Evolutionary conservation across 495 filamentous ascomycete species (phyloP).

Genomic region (Geoglossum glabrum): DNA sequence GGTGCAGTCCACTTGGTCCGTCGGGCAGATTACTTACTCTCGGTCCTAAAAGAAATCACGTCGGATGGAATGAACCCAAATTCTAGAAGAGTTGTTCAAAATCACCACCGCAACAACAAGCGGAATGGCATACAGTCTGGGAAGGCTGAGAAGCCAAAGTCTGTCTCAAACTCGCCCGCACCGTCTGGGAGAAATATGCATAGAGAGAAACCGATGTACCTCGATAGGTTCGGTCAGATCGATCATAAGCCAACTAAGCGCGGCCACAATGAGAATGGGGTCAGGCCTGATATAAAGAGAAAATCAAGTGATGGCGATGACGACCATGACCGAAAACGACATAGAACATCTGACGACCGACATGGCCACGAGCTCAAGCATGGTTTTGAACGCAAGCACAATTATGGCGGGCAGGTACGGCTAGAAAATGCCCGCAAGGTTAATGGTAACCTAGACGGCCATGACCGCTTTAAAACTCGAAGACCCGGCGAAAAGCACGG

Average conservation of each 20-base stretch:
- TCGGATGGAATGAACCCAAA: constrained; percentile 42
- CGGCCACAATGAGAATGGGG: neutral
- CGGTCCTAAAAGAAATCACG: constrained; percentile 62
- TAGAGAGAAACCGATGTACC: neutral
- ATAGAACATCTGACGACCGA: neutral
- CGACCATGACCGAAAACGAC: neutral
- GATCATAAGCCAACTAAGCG: neutral
- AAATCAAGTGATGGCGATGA: neutral
- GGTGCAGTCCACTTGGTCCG: constrained; percentile 92
- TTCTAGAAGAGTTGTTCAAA: constrained; percentile 67
- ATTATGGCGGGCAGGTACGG: neutral
- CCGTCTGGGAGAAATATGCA: constrained; percentile 20
- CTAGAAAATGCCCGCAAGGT: neutral
- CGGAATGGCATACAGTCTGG: constrained; percentile 20
- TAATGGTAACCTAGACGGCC: neutral
- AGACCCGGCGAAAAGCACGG: neutral
- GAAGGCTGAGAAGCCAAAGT: constrained; percentile 5
- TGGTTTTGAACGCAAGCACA: neutral
- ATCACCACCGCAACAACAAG: constrained; percentile 75
- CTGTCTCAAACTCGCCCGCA: constrained; percentile 33
- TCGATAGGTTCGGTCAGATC: constrained; percentile 6
- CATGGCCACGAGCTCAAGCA: neutral
- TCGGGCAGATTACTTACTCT: constrained; percentile 81
- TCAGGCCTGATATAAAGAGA: neutral
- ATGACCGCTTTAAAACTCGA: neutral